phyloP scores from a whole-genome alignment of 768 basidiomycete genomes.

The Tephrocybe sp. region DNA sequence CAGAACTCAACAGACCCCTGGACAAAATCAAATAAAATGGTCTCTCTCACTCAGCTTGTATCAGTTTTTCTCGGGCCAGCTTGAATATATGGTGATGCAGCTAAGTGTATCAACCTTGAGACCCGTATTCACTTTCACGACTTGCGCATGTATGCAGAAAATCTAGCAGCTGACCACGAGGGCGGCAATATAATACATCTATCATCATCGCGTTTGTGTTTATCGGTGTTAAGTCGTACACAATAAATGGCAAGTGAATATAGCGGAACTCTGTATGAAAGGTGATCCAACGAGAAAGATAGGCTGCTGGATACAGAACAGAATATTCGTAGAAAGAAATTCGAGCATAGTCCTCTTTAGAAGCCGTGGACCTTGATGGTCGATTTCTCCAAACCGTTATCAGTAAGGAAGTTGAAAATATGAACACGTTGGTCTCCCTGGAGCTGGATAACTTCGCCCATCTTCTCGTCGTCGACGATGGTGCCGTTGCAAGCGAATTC shows the following conservation, averaged over 20 bases:
- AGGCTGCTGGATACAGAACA: not conserved
- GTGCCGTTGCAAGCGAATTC: slow-evolving; percentile 99
- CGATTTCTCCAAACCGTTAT: slow-evolving; percentile 73
- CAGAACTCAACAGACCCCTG: slow-evolving; percentile 58
- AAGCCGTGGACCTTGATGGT: slow-evolving; percentile 90
- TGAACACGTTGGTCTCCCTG: slow-evolving; percentile 96
- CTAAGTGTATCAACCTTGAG: slow-evolving; percentile 15
- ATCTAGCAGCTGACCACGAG: slow-evolving; percentile 1
- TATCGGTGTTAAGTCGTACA: slow-evolving; percentile 25
- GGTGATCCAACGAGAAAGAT: not conserved
- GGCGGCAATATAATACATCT: slow-evolving; percentile 1
- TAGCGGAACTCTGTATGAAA: not conserved
- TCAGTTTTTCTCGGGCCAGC: not conserved
- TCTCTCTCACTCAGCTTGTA: not conserved
- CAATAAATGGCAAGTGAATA: slow-evolving; percentile 15
- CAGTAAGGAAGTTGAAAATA: slow-evolving; percentile 83
- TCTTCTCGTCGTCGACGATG: slow-evolving; percentile 91
- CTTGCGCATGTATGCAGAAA: slow-evolving; percentile 10
- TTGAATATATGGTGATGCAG: slow-evolving; percentile 8
- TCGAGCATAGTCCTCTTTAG: slow-evolving; percentile 33
- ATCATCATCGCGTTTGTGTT: slow-evolving; percentile 10
- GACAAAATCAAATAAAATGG: slow-evolving; percentile 83
- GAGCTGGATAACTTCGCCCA: slow-evolving; percentile 96
- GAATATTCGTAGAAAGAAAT: slow-evolving; percentile 9
- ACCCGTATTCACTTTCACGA: slow-evolving; percentile 12